Conservation (phyloP, 129 eudicot species). For the Flaveria trinervia region DNA sequence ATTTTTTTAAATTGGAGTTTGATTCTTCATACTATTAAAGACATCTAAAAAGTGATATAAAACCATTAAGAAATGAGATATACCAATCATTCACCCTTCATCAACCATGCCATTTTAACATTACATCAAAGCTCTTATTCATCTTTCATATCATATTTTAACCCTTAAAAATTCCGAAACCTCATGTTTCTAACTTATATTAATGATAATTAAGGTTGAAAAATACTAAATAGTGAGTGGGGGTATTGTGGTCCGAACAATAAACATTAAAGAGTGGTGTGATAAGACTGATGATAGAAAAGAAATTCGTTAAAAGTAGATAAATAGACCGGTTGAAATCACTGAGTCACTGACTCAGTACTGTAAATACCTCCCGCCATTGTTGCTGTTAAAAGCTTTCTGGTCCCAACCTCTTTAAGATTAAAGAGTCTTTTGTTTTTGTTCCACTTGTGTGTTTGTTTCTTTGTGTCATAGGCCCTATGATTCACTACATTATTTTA, state of each 20-base stretch:
- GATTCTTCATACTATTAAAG: no score
- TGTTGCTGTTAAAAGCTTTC: slow-evolving; percentile 7
- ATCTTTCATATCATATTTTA: no score
- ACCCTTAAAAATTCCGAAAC: no score
- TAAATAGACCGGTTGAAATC: neutral
- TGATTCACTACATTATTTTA: no score
- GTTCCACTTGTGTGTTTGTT: neutral
- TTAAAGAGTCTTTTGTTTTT: neutral
- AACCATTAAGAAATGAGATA: no score
- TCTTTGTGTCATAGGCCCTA: neutral
- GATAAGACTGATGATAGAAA: slow-evolving; percentile 26
- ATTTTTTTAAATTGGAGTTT: no score
- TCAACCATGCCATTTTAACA: no score
- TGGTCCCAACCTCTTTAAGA: neutral
- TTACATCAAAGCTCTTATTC: no score
- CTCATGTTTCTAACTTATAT: no score
- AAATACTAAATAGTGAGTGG: no score
- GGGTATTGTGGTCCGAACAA: neutral
- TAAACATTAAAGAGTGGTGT: slow-evolving; percentile 26
- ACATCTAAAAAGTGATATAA: no score
- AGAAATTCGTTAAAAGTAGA: slow-evolving; percentile 16
- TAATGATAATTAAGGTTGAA: neutral
- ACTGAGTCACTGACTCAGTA: neutral
- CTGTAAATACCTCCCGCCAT: slow-evolving; percentile 14
- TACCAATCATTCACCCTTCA: no score